phyloP scores from a whole-genome alignment of 345 rosid species.

The Murraya paniculata region DNA sequence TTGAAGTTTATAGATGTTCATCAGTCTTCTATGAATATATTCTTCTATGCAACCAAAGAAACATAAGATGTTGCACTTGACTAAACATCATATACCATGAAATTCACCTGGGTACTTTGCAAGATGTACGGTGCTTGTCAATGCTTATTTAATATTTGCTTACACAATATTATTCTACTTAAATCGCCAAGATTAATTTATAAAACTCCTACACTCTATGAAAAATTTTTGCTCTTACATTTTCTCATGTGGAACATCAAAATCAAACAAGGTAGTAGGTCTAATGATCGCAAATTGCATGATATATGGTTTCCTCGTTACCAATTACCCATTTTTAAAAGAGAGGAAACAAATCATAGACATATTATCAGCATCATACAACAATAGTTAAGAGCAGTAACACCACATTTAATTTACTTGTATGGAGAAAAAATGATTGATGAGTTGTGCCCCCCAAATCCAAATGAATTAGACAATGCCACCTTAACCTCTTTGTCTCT shows the following conservation, averaged over 20 bases:
- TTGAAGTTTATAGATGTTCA: background rate
- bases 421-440: conserved; percentile 85
- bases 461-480: conserved; percentile 88
- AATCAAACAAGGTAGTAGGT: background rate
- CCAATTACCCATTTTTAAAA: background rate
- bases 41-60: background rate
- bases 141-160: background rate
- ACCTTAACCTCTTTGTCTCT: conserved; percentile 74
- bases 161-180: background rate
- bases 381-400: conserved; percentile 2
- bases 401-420: conserved; percentile 38
- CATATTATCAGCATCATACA: conserved; percentile 11
- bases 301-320: background rate
- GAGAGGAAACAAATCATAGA: background rate
- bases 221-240: background rate
- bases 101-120: background rate
- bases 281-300: no score
- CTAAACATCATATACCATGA: background rate
- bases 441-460: conserved; percentile 96
- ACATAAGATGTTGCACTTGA: background rate
- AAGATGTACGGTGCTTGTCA: background rate
- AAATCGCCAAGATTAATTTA: background rate
- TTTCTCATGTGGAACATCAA: background rate
- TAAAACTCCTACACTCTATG: background rate
- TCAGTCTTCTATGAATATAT: background rate